These are phyloP conservation scores for Microdochium bolleyi DNA, from an alignment of 2,329 filamentous ascomycete genomes.

Conservation along the genomic window DNA sequence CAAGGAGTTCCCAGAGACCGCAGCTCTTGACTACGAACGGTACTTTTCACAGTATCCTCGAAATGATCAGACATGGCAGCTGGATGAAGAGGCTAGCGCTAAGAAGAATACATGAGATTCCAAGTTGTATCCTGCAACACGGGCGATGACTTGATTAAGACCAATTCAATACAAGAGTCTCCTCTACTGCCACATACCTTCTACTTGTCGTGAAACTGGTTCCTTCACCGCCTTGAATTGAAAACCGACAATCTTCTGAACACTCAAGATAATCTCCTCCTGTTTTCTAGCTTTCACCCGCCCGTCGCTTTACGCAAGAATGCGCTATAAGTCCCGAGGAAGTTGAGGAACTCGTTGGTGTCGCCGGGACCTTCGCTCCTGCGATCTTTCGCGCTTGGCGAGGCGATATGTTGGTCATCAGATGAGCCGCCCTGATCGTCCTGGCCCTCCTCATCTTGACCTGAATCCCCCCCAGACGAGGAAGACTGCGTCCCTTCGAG, in stretches of 20 bases:
- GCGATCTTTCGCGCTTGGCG: background rate
- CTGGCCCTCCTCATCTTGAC: background rate
- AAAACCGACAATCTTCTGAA: background rate
- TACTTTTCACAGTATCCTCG: background rate
- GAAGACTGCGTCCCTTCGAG: background rate
- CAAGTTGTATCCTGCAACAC: background rate
- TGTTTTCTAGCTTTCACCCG: background rate
- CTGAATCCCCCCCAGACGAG: background rate
- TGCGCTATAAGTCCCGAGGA: background rate
- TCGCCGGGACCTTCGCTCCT: background rate
- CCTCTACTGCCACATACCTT: background rate
- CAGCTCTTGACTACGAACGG: no score
- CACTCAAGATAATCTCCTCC: background rate
- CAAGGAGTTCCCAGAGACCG: no score
- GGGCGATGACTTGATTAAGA: background rate
- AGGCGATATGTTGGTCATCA: background rate
- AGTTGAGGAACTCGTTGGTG: background rate
- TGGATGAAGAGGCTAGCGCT: background rate
- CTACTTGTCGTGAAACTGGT: background rate
- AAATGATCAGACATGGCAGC: background rate
- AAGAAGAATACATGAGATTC: background rate
- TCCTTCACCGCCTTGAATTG: background rate
- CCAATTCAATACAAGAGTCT: background rate
- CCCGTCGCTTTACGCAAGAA: background rate
- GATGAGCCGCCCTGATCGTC: background rate